Evolutionary conservation across 306 rosid genomes (phyloP).

Genomic region (Astragalus membranaceus): DNA sequence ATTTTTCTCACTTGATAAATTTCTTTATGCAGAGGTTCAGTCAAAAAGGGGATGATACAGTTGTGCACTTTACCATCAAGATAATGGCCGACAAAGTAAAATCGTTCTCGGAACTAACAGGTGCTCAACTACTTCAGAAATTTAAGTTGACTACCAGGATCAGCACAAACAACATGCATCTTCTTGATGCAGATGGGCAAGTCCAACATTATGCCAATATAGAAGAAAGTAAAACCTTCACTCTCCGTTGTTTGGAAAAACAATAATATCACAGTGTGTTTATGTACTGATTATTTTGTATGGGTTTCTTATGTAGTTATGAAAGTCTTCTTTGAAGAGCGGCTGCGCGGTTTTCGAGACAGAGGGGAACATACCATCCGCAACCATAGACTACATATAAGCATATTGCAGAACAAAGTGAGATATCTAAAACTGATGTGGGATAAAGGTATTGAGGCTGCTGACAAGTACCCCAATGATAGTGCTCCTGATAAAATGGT

Average conservation of each 20-base stretch:
- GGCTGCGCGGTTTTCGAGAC: too few relatives aligned
- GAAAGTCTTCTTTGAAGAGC: slow-evolving; percentile 68
- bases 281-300: neutral
- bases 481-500: too few relatives aligned
- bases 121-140: slow-evolving; percentile 70
- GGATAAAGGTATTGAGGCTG: slow-evolving; percentile 71
- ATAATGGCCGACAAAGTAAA: slow-evolving; percentile 50
- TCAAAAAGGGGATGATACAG: slow-evolving; percentile 75
- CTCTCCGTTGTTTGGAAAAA: neutral
- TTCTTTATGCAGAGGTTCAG: slow-evolving; percentile 57
- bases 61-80: slow-evolving; percentile 56
- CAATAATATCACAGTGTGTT: neutral
- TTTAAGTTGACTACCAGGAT: slow-evolving; percentile 54
- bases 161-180: slow-evolving; percentile 68
- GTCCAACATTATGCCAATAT: slow-evolving; percentile 75
- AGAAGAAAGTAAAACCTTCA: slow-evolving; percentile 63
- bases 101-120: slow-evolving; percentile 60
- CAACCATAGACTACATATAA: too few relatives aligned
- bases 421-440: slow-evolving; percentile 75
- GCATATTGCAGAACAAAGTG: slow-evolving; percentile 74
- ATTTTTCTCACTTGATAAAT: too few relatives aligned
- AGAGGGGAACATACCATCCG: too few relatives aligned
- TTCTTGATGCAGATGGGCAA: slow-evolving; percentile 56
- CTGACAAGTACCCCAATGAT: too few relatives aligned
- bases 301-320: slow-evolving; percentile 54